Evolutionary conservation across 305 asterid species (phyloP).

Genomic region (Ilex paraguariensis): DNA sequence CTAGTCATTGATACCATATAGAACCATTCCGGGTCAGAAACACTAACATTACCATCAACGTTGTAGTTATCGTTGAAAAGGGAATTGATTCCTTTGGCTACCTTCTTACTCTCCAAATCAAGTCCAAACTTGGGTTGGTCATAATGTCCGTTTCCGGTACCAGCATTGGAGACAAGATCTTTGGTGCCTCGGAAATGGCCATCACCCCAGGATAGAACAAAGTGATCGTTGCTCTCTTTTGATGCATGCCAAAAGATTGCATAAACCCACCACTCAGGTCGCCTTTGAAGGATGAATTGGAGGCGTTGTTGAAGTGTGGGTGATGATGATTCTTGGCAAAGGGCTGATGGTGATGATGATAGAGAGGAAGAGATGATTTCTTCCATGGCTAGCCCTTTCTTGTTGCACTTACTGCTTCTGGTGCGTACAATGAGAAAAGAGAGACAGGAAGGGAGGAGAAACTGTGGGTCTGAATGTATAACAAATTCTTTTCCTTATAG

Average conservation of each 20-base stretch:
- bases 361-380: constrained; percentile 5
- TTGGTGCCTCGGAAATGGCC: constrained; percentile 21
- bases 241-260: constrained; percentile 23
- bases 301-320: constrained; percentile 12
- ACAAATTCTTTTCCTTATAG: no score
- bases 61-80: not conserved
- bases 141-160: not conserved
- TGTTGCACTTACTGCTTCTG: not conserved
- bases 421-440: no score
- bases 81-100: not conserved
- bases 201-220: constrained; percentile 24
- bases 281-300: constrained; percentile 14
- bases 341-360: not conserved
- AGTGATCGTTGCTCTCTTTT: constrained; percentile 7
- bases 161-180: not conserved
- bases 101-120: not conserved
- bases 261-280: constrained; percentile 20
- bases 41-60: not conserved
- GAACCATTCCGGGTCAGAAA: constrained; percentile 15
- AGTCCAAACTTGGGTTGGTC: not conserved
- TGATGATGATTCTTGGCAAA: constrained; percentile 2
- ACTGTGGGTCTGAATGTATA: no score
- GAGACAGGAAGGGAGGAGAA: no score
- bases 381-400: constrained; percentile 9
- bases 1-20: constrained; percentile 11